Base-by-base conservation (phyloP, 441 rosid species). In the Raphanus hybrid region DNA sequence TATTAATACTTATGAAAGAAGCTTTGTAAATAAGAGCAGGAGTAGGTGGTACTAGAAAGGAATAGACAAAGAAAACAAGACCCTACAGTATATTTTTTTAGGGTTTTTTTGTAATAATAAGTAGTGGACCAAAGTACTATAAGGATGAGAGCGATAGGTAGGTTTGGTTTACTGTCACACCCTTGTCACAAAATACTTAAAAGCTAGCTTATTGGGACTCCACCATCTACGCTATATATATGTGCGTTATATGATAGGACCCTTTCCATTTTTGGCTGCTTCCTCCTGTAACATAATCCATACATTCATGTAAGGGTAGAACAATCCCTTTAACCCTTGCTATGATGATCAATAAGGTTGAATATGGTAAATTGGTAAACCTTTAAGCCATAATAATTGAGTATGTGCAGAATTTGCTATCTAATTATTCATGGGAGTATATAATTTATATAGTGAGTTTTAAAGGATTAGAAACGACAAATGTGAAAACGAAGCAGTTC, bases 161-260 rank as follows among this genome's bases (percentile, higher is more conserved):
- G 80, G 83, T 71, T 75, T 80, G 66, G 66, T 71, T 75, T 80
- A 74, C 70, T 75, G 77, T 75, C 80, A 80, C 32, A 78, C 58
- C 54, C 34, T 41, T 73, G 78, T 60, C 78, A 54, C 37, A 43
- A 45, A 71, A 75, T 76, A 70, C 79, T 71, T 66, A 7, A 71
- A 78, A 78, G 72, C 74, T 72, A 52, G 43, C 73, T 75, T 75
- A 75, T 80, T 71, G 79, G 66, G 67, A 80, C 66, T 66, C 65
- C 69, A 80, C 73, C 73, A 70, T 64, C 82, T 45, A 45, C 52
- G 14, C n/a, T 43, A 45, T 12, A 45, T 45, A 4, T 73, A 18
- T 11, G 45, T 23, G 9, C 8, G 35, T 59, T 59, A 26, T 3
- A 23, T 67, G 6, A 71, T 45, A 57, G n/a, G 37, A 61, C 9